Evolutionary conservation across 73 alveolate genomes (phyloP).

Genomic region (Tetrahymena borealis): DNA sequence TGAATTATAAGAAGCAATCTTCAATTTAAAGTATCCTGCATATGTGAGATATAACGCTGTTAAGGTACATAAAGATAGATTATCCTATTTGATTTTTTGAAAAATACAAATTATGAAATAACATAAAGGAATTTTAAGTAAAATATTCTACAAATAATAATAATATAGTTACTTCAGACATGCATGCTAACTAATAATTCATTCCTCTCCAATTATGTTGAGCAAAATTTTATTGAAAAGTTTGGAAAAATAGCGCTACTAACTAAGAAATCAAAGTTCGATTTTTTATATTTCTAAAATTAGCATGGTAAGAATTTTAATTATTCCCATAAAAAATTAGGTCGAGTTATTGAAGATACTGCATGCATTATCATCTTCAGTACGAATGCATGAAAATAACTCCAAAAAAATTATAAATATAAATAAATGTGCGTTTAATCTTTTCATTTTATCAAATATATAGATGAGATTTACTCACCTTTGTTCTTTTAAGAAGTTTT

Average conservation of each 20-base stretch:
- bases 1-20: not conserved
- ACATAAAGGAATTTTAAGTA: not conserved
- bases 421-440: no score
- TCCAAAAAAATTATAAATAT: no score
- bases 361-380: not conserved
- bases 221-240: not conserved
- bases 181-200: not conserved
- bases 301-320: not conserved
- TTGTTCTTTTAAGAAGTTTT: not conserved
- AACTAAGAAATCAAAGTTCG: not conserved
- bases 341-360: no score
- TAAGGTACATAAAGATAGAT: no score
- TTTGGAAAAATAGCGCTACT: not conserved
- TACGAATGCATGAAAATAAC: not conserved
- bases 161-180: not conserved
- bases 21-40: not conserved
- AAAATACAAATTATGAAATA: no score
- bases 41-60: not conserved
- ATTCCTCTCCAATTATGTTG: not conserved
- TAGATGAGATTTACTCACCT: not conserved
- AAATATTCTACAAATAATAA: not conserved
- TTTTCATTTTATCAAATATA: not conserved
- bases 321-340: not conserved
- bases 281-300: not conserved
- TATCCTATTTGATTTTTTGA: no score